Conservation (phyloP, 495 filamentous ascomycete genomes). For the Annulohypoxylon bovei region DNA sequence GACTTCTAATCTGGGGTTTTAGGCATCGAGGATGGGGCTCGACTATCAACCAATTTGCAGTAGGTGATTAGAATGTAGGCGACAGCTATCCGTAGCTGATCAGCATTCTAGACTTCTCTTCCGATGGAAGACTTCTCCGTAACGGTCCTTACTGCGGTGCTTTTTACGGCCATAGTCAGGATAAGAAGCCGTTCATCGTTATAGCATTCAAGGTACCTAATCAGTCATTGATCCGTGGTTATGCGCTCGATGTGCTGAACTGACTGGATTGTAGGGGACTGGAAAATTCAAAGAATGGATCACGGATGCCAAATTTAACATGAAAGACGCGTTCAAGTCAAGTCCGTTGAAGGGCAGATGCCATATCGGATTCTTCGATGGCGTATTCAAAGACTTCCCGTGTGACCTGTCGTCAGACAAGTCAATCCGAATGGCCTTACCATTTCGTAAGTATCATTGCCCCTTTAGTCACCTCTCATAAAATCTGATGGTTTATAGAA, state of each 20-base stretch:
- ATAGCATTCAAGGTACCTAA: neutral
- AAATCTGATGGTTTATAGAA: neutral
- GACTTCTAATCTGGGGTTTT: neutral
- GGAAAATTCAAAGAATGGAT: neutral
- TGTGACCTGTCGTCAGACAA: neutral
- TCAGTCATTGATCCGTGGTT: neutral
- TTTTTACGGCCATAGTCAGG: neutral
- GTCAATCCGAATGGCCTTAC: neutral
- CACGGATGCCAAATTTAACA: neutral
- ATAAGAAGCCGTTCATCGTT: neutral
- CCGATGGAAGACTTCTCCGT: neutral
- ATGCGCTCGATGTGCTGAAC: neutral
- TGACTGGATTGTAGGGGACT: neutral
- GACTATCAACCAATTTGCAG: neutral
- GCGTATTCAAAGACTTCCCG: neutral
- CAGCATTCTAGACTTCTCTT: neutral
- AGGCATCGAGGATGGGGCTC: neutral
- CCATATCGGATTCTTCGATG: neutral
- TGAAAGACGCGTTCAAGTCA: neutral
- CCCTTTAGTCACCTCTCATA: neutral
- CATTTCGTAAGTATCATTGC: neutral
- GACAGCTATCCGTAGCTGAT: neutral
- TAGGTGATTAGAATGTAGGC: neutral
- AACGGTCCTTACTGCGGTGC: neutral
- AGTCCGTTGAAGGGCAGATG: neutral